Conservation (phyloP, 176 grass and related monocot genomes). For the Poa annua region DNA sequence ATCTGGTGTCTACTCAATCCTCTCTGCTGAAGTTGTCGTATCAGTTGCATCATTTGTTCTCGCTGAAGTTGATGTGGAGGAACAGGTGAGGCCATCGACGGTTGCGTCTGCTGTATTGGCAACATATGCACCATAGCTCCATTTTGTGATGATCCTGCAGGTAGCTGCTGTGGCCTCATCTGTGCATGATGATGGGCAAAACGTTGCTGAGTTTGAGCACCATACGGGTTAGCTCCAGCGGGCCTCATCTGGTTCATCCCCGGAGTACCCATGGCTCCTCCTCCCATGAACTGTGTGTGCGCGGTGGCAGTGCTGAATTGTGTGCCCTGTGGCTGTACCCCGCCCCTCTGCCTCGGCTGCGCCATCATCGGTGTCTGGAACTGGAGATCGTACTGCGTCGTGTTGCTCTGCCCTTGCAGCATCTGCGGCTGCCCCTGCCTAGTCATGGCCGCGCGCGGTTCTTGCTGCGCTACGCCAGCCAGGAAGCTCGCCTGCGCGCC, state of each 20-base stretch:
- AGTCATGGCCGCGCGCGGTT: neutral
- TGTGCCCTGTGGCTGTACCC: slow-evolving; percentile 53
- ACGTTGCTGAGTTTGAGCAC: slow-evolving; percentile 74
- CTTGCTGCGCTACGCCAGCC: neutral
- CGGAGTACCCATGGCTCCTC: slow-evolving; percentile 53
- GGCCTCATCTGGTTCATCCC: slow-evolving; percentile 82
- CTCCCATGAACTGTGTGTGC: slow-evolving; percentile 73
- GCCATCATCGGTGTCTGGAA: slow-evolving; percentile 14
- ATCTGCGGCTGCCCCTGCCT: neutral
- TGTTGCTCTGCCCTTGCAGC: neutral
- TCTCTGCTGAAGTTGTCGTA: slow-evolving; percentile 68
- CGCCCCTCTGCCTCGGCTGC: slow-evolving; percentile 79
- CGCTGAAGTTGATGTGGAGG: slow-evolving; percentile 67
- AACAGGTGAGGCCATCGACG: slow-evolving; percentile 55
- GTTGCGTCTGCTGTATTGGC: slow-evolving; percentile 66
- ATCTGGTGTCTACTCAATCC: slow-evolving; percentile 61
- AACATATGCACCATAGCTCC: slow-evolving; percentile 67
- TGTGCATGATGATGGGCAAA: slow-evolving; percentile 52
- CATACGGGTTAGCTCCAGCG: slow-evolving; percentile 66
- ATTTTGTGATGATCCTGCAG: slow-evolving; percentile 68
- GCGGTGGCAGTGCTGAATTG: slow-evolving; percentile 58
- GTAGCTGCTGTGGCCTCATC: slow-evolving; percentile 62
- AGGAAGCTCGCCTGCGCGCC: neutral
- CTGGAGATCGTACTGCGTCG: slow-evolving; percentile 12
- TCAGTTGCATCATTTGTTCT: slow-evolving; percentile 63